Conservation (phyloP, 2,329 filamentous ascomycete genomes). For the Dryadomyces quercivorus region DNA sequence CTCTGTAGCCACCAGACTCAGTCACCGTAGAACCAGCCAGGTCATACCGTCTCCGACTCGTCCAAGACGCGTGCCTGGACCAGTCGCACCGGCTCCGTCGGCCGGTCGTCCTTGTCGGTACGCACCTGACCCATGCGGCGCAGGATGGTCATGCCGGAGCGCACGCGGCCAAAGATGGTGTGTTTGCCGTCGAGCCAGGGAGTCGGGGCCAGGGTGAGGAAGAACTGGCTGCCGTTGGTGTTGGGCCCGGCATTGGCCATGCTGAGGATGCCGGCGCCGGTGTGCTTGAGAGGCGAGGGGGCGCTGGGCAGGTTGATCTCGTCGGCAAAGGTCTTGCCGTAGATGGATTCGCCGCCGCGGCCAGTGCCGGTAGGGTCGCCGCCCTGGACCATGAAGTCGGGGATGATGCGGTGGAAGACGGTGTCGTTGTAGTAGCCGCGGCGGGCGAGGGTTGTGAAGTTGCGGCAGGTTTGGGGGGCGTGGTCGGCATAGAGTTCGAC, state of each 20-base stretch:
- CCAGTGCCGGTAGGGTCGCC: slow-evolving; percentile 92
- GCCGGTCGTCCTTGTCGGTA: slow-evolving; percentile 70
- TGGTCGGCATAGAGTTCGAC: slow-evolving; percentile 85
- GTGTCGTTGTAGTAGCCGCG: slow-evolving; percentile 81
- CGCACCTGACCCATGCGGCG: slow-evolving; percentile 80
- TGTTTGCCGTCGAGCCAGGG: slow-evolving; percentile 97
- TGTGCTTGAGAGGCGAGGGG: slow-evolving; percentile 58
- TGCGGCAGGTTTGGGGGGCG: slow-evolving; percentile 78
- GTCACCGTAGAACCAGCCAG: too few species aligned
- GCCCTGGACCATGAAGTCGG: slow-evolving; percentile 92
- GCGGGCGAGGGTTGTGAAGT: slow-evolving; percentile 69
- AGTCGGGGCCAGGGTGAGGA: slow-evolving; percentile 85
- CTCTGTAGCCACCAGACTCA: too few species aligned
- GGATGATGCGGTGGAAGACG: slow-evolving; percentile 88
- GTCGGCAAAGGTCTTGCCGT: slow-evolving; percentile 87
- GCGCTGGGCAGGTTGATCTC: slow-evolving; percentile 54
- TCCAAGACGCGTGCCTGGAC: slow-evolving; percentile 53
- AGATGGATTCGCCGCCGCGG: slow-evolving; percentile 78
- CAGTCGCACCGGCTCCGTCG: slow-evolving; percentile 72
- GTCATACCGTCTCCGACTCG: too few species aligned
- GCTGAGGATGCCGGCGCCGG: slow-evolving; percentile 80
- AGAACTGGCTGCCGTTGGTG: slow-evolving; percentile 93
- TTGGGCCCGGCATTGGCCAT: slow-evolving; percentile 95
- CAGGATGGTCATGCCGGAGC: slow-evolving; percentile 69
- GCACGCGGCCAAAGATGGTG: slow-evolving; percentile 89